phyloP scores from a whole-genome alignment of 768 basidiomycete species.

The Amanita fuliginea region DNA sequence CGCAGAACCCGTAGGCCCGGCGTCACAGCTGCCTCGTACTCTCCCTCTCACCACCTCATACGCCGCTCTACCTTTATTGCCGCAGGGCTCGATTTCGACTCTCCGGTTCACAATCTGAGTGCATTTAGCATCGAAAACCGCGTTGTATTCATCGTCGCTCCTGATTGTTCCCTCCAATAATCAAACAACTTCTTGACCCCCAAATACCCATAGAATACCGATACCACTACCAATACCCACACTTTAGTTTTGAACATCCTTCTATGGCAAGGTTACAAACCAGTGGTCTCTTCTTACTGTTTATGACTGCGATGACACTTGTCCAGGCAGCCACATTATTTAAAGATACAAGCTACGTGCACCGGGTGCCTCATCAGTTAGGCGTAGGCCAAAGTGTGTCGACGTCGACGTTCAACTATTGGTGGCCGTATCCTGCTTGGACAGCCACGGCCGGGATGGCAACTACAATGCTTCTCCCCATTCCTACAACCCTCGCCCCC shows the following conservation, averaged over 20 bases:
- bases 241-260: neutral
- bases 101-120: conserved; percentile 49
- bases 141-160: conserved; percentile 32
- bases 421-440: conserved; percentile 26
- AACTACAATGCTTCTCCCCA: neutral
- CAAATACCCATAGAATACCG: neutral
- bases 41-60: conserved; percentile 62
- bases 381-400: conserved; percentile 7
- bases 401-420: conserved; percentile 21
- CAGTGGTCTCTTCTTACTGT: neutral
- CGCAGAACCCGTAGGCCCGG: conserved; percentile 57
- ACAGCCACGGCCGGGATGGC: neutral
- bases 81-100: conserved; percentile 59
- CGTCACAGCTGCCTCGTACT: conserved; percentile 59
- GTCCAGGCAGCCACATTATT: neutral
- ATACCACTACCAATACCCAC: neutral
- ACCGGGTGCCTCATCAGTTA: neutral
- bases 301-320: neutral
- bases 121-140: conserved; percentile 53
- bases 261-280: neutral
- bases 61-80: conserved; percentile 74
- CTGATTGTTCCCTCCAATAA: conserved; percentile 22
- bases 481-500: neutral
- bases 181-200: too few relatives aligned
- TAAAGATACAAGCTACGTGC: neutral